phyloP scores from a whole-genome alignment of 2,329 filamentous ascomycete genomes.

The Pyrenophora seminiperda region DNA sequence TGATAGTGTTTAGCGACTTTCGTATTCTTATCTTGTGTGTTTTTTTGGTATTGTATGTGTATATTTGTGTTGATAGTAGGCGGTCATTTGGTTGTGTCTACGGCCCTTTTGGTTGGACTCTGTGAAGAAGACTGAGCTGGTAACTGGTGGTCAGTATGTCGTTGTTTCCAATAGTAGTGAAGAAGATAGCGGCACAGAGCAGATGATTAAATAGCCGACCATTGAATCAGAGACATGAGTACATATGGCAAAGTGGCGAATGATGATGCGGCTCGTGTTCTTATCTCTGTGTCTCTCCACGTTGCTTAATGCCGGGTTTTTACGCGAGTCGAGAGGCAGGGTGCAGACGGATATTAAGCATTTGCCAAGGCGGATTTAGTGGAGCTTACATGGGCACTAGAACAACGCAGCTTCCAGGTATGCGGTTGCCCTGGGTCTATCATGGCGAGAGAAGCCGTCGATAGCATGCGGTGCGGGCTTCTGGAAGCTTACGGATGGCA shows the following conservation, averaged over 20 bases:
- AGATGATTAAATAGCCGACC: too few species aligned
- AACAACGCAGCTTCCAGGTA: slow-evolving; percentile 7
- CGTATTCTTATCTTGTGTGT: background rate
- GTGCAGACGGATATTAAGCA: background rate
- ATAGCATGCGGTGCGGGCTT: background rate
- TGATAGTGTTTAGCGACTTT: slow-evolving; percentile 13
- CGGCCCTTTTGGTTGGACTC: background rate
- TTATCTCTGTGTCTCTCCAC: too few species aligned
- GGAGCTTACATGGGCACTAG: slow-evolving; percentile 4
- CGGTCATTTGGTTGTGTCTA: slow-evolving; percentile 3
- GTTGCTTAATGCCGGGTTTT: too few species aligned
- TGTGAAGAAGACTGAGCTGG: background rate
- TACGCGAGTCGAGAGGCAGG: too few species aligned
- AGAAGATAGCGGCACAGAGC: too few species aligned
- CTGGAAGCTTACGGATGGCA: slow-evolving; percentile 7
- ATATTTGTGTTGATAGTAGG: background rate
- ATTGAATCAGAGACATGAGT: too few species aligned
- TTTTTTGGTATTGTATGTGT: background rate
- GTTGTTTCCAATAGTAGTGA: too few species aligned
- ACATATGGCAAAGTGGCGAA: too few species aligned
- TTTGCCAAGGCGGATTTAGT: slow-evolving; percentile 1
- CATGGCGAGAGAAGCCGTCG: too few species aligned
- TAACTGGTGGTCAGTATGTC: background rate
- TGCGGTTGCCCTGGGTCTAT: slow-evolving; percentile 1
- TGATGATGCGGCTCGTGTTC: too few species aligned